Base-by-base conservation (phyloP, 306 rosid genomes). In the Fagus sylvatica region DNA sequence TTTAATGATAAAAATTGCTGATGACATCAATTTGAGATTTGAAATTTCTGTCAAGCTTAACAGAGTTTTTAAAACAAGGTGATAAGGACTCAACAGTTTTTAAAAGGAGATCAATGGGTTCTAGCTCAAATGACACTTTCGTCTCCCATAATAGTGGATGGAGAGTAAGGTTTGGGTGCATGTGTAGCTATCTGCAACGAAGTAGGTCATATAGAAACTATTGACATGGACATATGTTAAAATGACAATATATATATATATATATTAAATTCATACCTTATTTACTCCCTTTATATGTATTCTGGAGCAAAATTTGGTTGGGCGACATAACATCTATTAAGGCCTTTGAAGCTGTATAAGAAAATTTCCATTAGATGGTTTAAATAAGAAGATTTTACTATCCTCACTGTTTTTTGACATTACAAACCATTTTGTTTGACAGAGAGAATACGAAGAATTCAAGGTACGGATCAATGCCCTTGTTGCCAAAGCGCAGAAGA, bases 401-500 rank as follows among this genome's bases (percentile, higher is more conserved):
- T 54, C 34, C 22, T 34, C 4, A 32, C 51, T 46, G 9, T 42
- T 28, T 65, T 46, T 74, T 34, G 62, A 65, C 56, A 15, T 42
- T 68, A 59, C 22, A 36, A 42, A 77, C 42, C 41, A 53, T 74
- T 76, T 73, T 83, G 60, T 74, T 79, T 81, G 22, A 60, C 90
- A 96, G 99, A 93, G 99, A 83, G 97, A 93, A 81, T 96, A 96
- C 69, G 99, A 96, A 86, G 99, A 96, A 85, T 96, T 91, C 88
- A 96, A 96, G 91, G 72, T 96, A 67, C 79, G 93, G 66, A 91
- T 87, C 88, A 96, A 96, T 89, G 96, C 96, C 40, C 90, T 93
- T 55, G 99, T 93, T 66, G 97, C 96, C 66, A 96, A 93, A 82
- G 99, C 98, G 73, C 99, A 93, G 76, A 96, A 96, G 89, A 91